phyloP scores from a whole-genome alignment of 2,329 filamentous ascomycete genomes.

The Amauroascus verrucosus region DNA sequence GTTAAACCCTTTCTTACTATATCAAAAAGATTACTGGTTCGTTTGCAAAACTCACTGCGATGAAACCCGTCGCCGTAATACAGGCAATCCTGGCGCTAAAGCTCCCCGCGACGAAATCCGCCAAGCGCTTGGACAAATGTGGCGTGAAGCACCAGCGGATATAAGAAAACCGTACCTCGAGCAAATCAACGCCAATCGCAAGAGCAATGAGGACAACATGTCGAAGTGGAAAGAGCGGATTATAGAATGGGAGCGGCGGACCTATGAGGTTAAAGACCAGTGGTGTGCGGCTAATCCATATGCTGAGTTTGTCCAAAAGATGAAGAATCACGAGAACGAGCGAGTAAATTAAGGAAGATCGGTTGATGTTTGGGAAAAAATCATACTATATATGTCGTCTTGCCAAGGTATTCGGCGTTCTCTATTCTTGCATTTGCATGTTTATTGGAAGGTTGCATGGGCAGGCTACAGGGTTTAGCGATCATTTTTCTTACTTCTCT shows the following conservation, averaged over 20 bases:
- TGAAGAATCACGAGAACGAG: slow-evolving; percentile 5
- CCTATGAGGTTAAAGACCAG: slow-evolving; percentile 31
- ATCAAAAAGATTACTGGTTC: slow-evolving; percentile 64
- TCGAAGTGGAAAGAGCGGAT: slow-evolving; percentile 64
- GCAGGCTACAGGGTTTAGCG: not conserved
- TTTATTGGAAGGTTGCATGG: not conserved
- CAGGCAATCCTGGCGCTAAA: slow-evolving; percentile 58
- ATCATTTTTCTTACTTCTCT: not conserved
- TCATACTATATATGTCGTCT: not conserved
- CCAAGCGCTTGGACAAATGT: slow-evolving; percentile 77
- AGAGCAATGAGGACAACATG: slow-evolving; percentile 52
- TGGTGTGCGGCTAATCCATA: slow-evolving; percentile 33
- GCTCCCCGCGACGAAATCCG: slow-evolving; percentile 63
- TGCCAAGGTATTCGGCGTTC: not conserved
- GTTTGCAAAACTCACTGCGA: slow-evolving; percentile 56
- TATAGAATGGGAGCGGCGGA: slow-evolving; percentile 37
- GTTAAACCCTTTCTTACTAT: slow-evolving; percentile 80
- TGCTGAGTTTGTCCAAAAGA: slow-evolving; percentile 18
- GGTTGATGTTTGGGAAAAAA: not conserved
- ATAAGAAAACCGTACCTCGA: slow-evolving; percentile 69
- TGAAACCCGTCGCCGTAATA: slow-evolving; percentile 54
- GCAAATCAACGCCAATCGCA: slow-evolving; percentile 60
- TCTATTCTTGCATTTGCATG: slow-evolving; percentile 2
- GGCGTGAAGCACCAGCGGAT: slow-evolving; percentile 64
- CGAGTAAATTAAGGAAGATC: slow-evolving; percentile 10